phyloP scores from a whole-genome alignment of 176 grass and related monocot genomes.

The Aegilops tauschii region DNA sequence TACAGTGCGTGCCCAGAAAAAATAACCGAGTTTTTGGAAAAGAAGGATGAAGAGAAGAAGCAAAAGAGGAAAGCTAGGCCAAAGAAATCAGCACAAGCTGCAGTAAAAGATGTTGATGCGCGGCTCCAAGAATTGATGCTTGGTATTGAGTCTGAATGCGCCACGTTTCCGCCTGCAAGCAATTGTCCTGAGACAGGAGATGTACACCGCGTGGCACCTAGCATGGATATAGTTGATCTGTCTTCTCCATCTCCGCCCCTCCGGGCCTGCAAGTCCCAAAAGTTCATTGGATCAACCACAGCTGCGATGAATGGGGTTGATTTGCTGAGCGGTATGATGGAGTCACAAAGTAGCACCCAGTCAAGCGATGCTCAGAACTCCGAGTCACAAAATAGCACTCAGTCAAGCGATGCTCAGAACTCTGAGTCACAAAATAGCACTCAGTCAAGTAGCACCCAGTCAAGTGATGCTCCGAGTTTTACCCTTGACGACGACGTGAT shows the following conservation, averaged over 20 bases:
- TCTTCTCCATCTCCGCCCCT: slow-evolving; percentile 57
- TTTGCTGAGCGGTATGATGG: slow-evolving; percentile 37
- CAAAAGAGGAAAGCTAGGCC: slow-evolving; percentile 61
- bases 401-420: not conserved
- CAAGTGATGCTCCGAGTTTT: not conserved
- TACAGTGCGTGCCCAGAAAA: slow-evolving; percentile 92
- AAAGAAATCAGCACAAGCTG: slow-evolving; percentile 48
- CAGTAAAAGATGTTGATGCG: slow-evolving; percentile 52
- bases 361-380: not conserved
- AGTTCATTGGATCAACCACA: not conserved
- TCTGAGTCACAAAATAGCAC: slow-evolving; percentile 18
- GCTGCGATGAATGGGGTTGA: slow-evolving; percentile 34
- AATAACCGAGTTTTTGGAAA: slow-evolving; percentile 68
- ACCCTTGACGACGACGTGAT: not conserved
- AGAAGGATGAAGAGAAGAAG: slow-evolving; percentile 69
- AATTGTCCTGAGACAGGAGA: slow-evolving; percentile 16
- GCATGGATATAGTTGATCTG: slow-evolving; percentile 52
- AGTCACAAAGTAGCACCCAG: slow-evolving; percentile 21
- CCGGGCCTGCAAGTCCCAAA: slow-evolving; percentile 45
- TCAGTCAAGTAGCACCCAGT: slow-evolving; percentile 7
- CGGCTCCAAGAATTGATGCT: slow-evolving; percentile 60
- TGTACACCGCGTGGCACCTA: not conserved
- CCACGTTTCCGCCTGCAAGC: slow-evolving; percentile 6
- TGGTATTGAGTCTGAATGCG: slow-evolving; percentile 47
- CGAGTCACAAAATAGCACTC: not conserved